Evolutionary conservation across 2,329 filamentous ascomycete species (phyloP).

Genomic region (Talaromyces sp.): DNA sequence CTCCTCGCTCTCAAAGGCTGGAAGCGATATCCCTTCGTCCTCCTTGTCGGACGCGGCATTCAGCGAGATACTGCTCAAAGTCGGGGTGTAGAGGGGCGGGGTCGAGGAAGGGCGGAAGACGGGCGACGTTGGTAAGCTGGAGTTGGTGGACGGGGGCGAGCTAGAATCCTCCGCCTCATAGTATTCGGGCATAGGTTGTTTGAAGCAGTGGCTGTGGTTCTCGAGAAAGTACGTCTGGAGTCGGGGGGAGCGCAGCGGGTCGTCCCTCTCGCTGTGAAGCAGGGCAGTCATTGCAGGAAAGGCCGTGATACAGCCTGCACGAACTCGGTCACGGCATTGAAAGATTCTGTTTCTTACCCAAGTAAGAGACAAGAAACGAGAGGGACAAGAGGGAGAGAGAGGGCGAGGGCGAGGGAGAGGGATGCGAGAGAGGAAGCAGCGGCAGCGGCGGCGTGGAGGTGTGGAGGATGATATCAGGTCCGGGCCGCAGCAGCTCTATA

Average conservation of each 20-base stretch:
- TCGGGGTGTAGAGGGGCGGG: slow-evolving; percentile 30
- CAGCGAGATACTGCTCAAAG: slow-evolving; percentile 34
- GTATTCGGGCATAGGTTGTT: slow-evolving; percentile 23
- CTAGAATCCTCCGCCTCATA: slow-evolving; percentile 20
- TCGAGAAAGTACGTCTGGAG: slow-evolving; percentile 28
- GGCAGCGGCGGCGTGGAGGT: neutral
- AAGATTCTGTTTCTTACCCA: neutral
- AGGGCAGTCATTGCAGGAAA: slow-evolving; percentile 4
- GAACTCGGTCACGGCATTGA: neutral
- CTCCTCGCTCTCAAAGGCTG: slow-evolving; percentile 37
- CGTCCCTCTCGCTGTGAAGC: slow-evolving; percentile 10
- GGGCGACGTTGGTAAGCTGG: slow-evolving; percentile 34
- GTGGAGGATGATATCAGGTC: neutral
- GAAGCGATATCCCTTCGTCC: slow-evolving; percentile 28
- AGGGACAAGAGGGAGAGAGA: neutral
- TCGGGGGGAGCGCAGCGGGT: slow-evolving; percentile 24
- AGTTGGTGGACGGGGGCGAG: slow-evolving; percentile 27
- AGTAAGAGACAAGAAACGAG: neutral
- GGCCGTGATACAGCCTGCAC: neutral
- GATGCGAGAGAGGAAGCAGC: no score
- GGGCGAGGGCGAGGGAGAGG: neutral
- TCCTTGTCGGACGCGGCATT: slow-evolving; percentile 17
- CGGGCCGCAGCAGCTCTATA: neutral
- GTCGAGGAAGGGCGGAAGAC: slow-evolving; percentile 24
- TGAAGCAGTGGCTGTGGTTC: slow-evolving; percentile 17